Evolutionary conservation across 2,329 filamentous ascomycete species (phyloP), one percentile per base, ranked within the genome.

Genomic region (Penicillium frequentans): DNA sequence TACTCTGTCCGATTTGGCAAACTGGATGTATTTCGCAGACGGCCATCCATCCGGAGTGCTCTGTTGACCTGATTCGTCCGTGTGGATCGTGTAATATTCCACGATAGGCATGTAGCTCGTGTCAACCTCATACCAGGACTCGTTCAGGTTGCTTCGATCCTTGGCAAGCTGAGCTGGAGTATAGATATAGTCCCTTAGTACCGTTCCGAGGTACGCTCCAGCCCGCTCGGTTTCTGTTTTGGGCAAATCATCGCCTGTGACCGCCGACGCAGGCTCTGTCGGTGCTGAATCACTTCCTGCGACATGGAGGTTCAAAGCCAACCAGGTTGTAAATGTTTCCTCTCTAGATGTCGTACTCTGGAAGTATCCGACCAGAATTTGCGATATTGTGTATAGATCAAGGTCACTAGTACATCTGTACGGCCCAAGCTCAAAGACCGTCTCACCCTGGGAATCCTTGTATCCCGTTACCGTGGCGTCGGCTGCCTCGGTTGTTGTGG

Each of bases 21-120:
- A 78, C 61, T 86, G 83, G 33, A 87, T 70, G 62, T 80, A 86
- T 21, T 79, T 77, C 62, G 84, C 81, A n/a, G 80, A 82, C 0
- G 86, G 86, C 86, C 86, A 89, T 11, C 86, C 86, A 70, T 86
- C 79, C 1, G 76, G 67, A 0, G 85, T 87, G 21, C 76, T 77
- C 35, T 73, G 72, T n/a, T 55, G 61, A 19, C 77, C 74, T 3
- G 71, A 63, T 11, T 63, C 48, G 42, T 74, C 63, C 27, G 70
- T 65, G 9, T 78, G 66, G 1, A 76, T 74, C 6, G 73, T 73
- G 56, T 84, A 86, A 63, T 87, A 89, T 24, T 79, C 77, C 3
- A 71, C 61, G 21, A 81, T 74, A 1, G 84, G 83, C 37, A 75
- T 73, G 50, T 79, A 77, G 48, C 57, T 68, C 31, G 65, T 70